A percentile compares a stretch with the other conserved stretches of the same genome.
Evolutionary conservation across 2,329 filamentous ascomycete genomes (phyloP).

Genomic region (Stagonosporopsis cucurbitacearum): DNA sequence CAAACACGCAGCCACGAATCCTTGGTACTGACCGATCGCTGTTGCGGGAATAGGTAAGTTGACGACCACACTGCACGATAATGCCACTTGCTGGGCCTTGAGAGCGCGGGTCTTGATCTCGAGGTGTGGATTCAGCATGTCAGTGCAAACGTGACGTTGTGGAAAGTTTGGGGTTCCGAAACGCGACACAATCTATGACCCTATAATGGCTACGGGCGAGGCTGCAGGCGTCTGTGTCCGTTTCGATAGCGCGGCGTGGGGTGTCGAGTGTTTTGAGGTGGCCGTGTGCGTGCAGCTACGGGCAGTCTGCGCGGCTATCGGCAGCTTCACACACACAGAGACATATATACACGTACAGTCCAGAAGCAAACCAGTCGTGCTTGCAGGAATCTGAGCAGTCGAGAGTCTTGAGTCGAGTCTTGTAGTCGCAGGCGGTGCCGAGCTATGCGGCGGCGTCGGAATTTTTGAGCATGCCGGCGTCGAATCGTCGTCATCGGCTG

Average conservation of each 20-base stretch:
- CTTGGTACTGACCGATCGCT: slow-evolving; percentile 4
- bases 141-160: slow-evolving; percentile 11
- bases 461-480: slow-evolving; percentile 3
- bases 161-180: background rate
- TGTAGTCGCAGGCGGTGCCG: slow-evolving; percentile 8
- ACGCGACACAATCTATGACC: background rate
- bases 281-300: slow-evolving; percentile 1
- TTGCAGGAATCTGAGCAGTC: background rate
- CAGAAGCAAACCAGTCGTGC: background rate
- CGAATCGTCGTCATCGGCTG: slow-evolving; percentile 13
- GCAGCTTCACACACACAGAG: background rate
- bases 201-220: background rate
- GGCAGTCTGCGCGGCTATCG: slow-evolving; percentile 1
- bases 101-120: background rate
- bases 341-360: too few relatives aligned
- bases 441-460: slow-evolving; percentile 12
- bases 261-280: slow-evolving; percentile 3
- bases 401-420: background rate
- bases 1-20: slow-evolving; percentile 2
- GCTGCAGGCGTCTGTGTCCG: slow-evolving; percentile 2
- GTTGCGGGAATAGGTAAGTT: background rate
- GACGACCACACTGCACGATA: background rate
- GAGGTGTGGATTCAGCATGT: background rate
- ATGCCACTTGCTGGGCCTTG: background rate
- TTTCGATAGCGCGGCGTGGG: slow-evolving; percentile 8